Evolutionary conservation across 495 filamentous ascomycete genomes (phyloP).

Genomic region (Talaromyces borbonicus): DNA sequence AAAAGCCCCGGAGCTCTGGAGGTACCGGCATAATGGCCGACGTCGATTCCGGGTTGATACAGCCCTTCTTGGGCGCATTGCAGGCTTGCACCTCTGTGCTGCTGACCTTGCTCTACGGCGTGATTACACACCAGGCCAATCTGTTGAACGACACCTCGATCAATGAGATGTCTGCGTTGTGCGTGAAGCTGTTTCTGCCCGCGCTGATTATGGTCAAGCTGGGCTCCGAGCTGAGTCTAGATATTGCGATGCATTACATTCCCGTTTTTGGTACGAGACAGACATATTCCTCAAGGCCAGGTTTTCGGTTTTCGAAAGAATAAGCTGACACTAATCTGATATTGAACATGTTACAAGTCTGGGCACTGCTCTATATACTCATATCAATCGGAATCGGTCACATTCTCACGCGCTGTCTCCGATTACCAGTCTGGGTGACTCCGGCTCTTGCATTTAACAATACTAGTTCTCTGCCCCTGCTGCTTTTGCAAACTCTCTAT

Average conservation of each 20-base stretch:
- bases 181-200: constrained; percentile 61
- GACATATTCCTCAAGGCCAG: too few species aligned
- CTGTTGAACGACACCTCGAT: constrained; percentile 46
- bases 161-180: constrained; percentile 55
- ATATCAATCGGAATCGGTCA: constrained; percentile 45
- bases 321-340: not conserved
- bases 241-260: constrained; percentile 47
- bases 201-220: constrained; percentile 61
- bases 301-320: not conserved
- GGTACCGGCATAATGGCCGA: not conserved
- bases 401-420: constrained; percentile 32
- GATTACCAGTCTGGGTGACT: constrained; percentile 55
- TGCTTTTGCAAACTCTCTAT: constrained; percentile 55
- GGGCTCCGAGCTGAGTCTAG: constrained; percentile 52
- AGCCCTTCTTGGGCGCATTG: constrained; percentile 56
- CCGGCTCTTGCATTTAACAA: constrained; percentile 69
- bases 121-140: constrained; percentile 44
- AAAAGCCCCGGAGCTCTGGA: too few species aligned
- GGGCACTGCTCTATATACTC: constrained; percentile 47
- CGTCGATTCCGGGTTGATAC: constrained; percentile 13
- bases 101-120: constrained; percentile 57
- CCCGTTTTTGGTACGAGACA: constrained; percentile 40
- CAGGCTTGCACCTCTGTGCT: constrained; percentile 64
- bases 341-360: too few species aligned
- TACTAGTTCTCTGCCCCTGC: constrained; percentile 59